phyloP scores from a whole-genome alignment of 306 rosid genomes.

The Castanea sativa region DNA sequence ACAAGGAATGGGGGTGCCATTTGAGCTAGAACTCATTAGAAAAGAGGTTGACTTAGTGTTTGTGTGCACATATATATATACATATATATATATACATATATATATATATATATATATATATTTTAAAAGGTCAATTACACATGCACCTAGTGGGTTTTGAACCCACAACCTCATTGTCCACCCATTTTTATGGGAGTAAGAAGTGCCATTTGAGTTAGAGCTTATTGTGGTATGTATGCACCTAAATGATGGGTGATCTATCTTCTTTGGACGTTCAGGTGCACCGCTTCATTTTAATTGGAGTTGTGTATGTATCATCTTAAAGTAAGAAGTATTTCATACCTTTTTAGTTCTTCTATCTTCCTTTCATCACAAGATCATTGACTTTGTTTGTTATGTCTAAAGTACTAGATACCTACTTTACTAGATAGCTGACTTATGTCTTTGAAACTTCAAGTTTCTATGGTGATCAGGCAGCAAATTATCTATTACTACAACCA shows the following conservation, averaged over 20 bases:
- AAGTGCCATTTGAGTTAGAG: too few relatives aligned
- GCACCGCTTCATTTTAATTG: neutral
- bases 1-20: too few relatives aligned
- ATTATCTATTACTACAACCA: constrained; percentile 11
- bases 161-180: too few relatives aligned
- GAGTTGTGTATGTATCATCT: neutral
- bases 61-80: too few relatives aligned
- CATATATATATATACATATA: too few relatives aligned
- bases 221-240: neutral
- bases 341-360: neutral
- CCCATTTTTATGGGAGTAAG: too few relatives aligned
- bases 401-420: neutral
- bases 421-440: neutral
- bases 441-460: constrained; percentile 8
- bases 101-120: too few relatives aligned
- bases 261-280: neutral
- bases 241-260: neutral
- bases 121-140: too few relatives aligned
- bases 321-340: neutral
- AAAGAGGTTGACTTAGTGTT: too few relatives aligned
- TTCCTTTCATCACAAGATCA: neutral
- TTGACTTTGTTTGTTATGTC: neutral
- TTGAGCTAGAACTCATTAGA: too few relatives aligned
- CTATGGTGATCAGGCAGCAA: constrained; percentile 8
- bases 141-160: too few relatives aligned